Conservation (phyloP, 1,284 basidiomycete species). For the Puccinia polysora region DNA sequence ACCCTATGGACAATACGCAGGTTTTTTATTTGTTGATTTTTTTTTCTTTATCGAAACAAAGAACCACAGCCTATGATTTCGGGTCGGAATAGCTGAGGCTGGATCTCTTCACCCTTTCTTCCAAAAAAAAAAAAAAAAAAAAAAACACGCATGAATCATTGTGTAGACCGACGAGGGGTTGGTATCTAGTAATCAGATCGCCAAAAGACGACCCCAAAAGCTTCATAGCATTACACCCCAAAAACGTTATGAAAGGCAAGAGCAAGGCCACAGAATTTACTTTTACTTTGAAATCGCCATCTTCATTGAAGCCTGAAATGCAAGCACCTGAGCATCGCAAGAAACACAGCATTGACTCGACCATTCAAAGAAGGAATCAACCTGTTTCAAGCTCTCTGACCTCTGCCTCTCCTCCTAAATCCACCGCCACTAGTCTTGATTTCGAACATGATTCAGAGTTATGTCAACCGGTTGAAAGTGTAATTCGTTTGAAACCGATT, state of each 20-base stretch:
- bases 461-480: background rate
- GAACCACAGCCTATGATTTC: background rate
- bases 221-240: slow-evolving; percentile 15
- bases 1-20: slow-evolving; percentile 39
- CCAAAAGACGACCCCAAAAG: slow-evolving; percentile 6
- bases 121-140: no score
- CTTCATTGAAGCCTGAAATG: background rate
- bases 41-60: background rate
- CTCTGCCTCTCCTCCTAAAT: slow-evolving; percentile 6
- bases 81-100: background rate
- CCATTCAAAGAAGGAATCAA: slow-evolving; percentile 1
- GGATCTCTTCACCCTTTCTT: no score
- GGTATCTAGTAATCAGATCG: slow-evolving; percentile 37
- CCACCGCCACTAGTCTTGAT: background rate
- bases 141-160: background rate
- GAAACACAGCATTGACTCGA: background rate
- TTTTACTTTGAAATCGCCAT: slow-evolving; percentile 2
- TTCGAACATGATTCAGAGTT: background rate
- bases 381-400: slow-evolving; percentile 11
- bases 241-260: slow-evolving; percentile 23
- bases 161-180: slow-evolving; percentile 37
- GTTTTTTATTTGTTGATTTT: background rate
- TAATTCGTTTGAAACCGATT: background rate
- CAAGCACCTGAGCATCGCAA: background rate
- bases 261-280: slow-evolving; percentile 13